phyloP scores from a whole-genome alignment of 345 rosid species.

The Salix purpurea region DNA sequence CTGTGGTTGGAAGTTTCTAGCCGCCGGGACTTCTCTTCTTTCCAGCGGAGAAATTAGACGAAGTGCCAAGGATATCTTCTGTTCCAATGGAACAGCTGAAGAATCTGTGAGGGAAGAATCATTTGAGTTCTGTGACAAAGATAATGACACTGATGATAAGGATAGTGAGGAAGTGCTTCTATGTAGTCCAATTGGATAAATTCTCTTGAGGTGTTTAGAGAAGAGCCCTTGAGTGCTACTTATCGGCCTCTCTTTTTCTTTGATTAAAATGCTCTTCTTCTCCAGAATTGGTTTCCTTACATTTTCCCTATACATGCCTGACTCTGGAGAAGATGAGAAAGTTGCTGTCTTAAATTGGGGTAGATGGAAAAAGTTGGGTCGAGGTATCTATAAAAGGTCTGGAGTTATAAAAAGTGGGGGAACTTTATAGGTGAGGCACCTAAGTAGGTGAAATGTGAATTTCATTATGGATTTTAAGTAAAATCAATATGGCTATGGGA shows the following conservation, averaged over 20 bases:
- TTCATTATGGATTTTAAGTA: constrained; percentile 44
- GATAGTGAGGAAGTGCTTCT: constrained; percentile 76
- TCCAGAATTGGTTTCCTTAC: constrained; percentile 38
- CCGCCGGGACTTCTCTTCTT: constrained; percentile 36
- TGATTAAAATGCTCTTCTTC: constrained; percentile 28
- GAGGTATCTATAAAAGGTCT: constrained; percentile 8
- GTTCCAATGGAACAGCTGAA: constrained; percentile 43
- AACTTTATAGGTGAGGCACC: constrained; percentile 7
- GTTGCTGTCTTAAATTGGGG: constrained; percentile 9
- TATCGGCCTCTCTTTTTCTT: constrained; percentile 30
- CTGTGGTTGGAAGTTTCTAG: constrained; percentile 32
- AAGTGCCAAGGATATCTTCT: constrained; percentile 65
- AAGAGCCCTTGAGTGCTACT: constrained; percentile 37
- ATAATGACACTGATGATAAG: constrained; percentile 65
- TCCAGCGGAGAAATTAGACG: constrained; percentile 45
- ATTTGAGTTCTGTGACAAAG: constrained; percentile 79
- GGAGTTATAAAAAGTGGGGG: constrained; percentile 7
- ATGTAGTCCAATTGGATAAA: constrained; percentile 72
- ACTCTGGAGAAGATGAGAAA: constrained; percentile 9
- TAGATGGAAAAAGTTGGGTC: constrained; percentile 11
- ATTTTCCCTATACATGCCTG: constrained; percentile 34
- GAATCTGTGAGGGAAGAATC: constrained; percentile 68
- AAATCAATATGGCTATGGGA: neutral
- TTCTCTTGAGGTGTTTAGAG: constrained; percentile 69
- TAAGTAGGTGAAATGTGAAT: constrained; percentile 68